Evolutionary conservation across 352 stramenopile genomes (phyloP).

Genomic region (Aphanomyces stellatus): DNA sequence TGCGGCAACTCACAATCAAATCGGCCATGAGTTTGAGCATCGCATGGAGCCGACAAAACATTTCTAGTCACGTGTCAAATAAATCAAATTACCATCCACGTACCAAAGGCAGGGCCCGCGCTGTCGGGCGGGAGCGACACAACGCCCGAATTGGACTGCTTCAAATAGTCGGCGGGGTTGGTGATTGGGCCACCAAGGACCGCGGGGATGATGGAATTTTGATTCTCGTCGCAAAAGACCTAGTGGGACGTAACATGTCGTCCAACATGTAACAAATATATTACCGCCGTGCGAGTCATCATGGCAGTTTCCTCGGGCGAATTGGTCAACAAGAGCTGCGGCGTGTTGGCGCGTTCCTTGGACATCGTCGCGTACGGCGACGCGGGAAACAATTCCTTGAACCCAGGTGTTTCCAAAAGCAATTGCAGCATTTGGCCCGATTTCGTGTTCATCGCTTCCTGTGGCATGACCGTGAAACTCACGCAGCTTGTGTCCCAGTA

Average conservation of each 20-base stretch:
- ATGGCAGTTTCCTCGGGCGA: constrained; percentile 54
- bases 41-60: constrained; percentile 66
- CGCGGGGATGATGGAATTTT: constrained; percentile 2
- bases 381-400: constrained; percentile 67
- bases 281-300: constrained; percentile 53
- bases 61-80: constrained; percentile 24
- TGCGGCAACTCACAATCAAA: constrained; percentile 74
- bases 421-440: constrained; percentile 79
- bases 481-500: background rate
- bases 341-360: constrained; percentile 26
- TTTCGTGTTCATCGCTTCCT: constrained; percentile 77
- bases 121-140: constrained; percentile 57
- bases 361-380: constrained; percentile 27
- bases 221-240: constrained; percentile 15
- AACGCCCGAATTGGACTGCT: constrained; percentile 64
- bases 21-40: constrained; percentile 75
- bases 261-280: background rate
- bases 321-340: constrained; percentile 49
- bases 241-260: background rate
- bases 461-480: background rate
- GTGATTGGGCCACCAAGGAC: background rate
- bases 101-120: constrained; percentile 37
- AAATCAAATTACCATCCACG: background rate
- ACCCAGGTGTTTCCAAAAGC: constrained; percentile 68
- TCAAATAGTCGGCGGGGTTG: constrained; percentile 56